Conservation (phyloP, 257 asterid genomes). For the Asclepias syriaca region DNA sequence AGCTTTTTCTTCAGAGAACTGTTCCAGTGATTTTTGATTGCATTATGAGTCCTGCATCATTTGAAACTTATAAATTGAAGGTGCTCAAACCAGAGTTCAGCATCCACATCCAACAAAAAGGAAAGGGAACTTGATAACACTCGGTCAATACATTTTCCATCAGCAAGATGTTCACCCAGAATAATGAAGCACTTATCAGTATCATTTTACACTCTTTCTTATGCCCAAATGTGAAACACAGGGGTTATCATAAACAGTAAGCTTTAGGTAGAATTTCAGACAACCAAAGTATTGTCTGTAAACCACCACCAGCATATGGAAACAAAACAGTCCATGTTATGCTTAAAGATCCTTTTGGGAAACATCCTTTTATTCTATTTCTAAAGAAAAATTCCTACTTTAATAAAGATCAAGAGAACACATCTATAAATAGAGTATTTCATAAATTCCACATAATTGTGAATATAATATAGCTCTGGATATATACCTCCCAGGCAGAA, state of each 20-base stretch:
- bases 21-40: slow-evolving; percentile 99
- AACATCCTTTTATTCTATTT: background rate
- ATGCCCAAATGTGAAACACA: background rate
- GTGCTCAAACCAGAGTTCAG: background rate
- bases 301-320: background rate
- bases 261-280: background rate
- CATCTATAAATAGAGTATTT: background rate
- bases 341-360: background rate
- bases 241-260: background rate
- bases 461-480: background rate
- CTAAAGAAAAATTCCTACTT: background rate
- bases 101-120: background rate
- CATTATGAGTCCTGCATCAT: slow-evolving; percentile 85
- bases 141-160: background rate
- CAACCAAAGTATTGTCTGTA: background rate
- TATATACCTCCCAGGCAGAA: slow-evolving; percentile 89
- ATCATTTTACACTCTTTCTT: background rate
- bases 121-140: background rate
- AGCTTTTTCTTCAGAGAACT: slow-evolving; percentile 91
- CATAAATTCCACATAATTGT: background rate
- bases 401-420: background rate
- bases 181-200: background rate
- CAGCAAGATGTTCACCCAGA: background rate
- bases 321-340: slow-evolving; percentile 4
- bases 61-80: slow-evolving; percentile 1